phyloP scores from a whole-genome alignment of 805 yeast species.

The Ogataea nakhonphanomensis region DNA sequence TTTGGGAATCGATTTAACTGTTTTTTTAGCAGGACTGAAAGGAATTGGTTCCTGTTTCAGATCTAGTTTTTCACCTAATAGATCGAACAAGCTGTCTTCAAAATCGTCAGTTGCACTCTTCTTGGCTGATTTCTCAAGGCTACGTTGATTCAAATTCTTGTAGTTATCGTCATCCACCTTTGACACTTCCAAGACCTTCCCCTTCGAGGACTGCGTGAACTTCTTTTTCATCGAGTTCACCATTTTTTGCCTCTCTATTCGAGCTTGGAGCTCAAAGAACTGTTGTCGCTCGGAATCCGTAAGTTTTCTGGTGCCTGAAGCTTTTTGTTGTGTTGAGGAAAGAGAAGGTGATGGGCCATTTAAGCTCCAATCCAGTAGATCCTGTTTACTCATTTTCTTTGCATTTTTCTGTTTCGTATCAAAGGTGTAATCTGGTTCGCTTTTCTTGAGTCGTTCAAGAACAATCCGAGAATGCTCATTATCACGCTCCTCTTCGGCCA shows the following conservation, averaged over 20 bases:
- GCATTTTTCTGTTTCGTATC: constrained; percentile 5
- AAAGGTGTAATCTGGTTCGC: constrained; percentile 8
- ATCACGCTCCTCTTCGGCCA: constrained; percentile 11
- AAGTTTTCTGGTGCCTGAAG: constrained; percentile 6
- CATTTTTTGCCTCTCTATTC: constrained; percentile 22
- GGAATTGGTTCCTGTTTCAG: neutral
- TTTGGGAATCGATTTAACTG: neutral
- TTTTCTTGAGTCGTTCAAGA: constrained; percentile 7
- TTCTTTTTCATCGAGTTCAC: constrained; percentile 12
- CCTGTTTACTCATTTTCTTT: constrained; percentile 12
- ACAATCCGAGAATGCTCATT: constrained; percentile 8
- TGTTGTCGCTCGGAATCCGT: constrained; percentile 22
- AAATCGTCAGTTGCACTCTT: constrained; percentile 8
- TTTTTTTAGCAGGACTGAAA: no score
- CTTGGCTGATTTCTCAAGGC: constrained; percentile 7
- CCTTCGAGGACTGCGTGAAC: constrained; percentile 5
- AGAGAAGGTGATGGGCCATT: neutral
- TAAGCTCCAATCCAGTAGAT: constrained; percentile 16
- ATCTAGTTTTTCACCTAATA: constrained; percentile 11
- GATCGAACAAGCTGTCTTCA: constrained; percentile 22
- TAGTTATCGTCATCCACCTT: constrained; percentile 17
- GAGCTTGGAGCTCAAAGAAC: constrained; percentile 21
- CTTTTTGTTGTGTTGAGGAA: neutral
- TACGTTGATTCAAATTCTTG: constrained; percentile 11
- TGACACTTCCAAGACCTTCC: constrained; percentile 18